Base-by-base conservation (phyloP, 768 basidiomycete species). In the Russula earlei region DNA sequence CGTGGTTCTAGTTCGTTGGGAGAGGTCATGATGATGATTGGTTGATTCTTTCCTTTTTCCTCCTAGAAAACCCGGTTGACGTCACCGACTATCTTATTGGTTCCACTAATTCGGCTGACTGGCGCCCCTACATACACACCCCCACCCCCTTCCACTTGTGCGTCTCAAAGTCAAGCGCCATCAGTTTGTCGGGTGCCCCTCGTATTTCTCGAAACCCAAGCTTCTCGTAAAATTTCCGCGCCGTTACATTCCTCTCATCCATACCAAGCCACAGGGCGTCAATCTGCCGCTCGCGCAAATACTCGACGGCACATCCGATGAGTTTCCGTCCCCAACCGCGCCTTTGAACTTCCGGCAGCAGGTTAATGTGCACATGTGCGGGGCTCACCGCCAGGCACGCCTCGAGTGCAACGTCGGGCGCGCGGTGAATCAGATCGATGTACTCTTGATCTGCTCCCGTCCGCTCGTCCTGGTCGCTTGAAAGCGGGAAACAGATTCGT, bases 281-380 rank as follows among this genome's bases (percentile, higher is more conserved):
- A 15, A 81, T 62, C 34, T 75, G 68, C 41, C 69, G 34, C 46
- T 65, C 75, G 46, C 77, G 71, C 64, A 90, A 67, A 70, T 79
- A 72, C 43, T 72, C 70, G 24, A 85, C 75, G 4, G 78, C 84
- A 33, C 63, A 69, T 43, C 68, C 72, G 34, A 89, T 80, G 61
- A 90, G 66, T 66, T 69, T 79, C 65, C 74, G 75, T n/a, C 87
- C 87, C 80, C 81, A 86, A 22, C 86, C 86, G 58, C 77, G 76
- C 52, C 78, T 71, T 67, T 86, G 86, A 65, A 85, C 79, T 41
- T 73, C 74, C 24, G 81, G 76, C 63, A 89, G 65, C 53, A 90
- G 79, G 61, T 91, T 72, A 64, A 90, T 82, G 66, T 91, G 87
- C 62, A 90, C 60, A 68, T 90, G 86, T 9, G 87, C 87, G 11